Evolutionary conservation across 2,329 filamentous ascomycete genomes (phyloP).

Genomic region (Hypoxylon sp.): DNA sequence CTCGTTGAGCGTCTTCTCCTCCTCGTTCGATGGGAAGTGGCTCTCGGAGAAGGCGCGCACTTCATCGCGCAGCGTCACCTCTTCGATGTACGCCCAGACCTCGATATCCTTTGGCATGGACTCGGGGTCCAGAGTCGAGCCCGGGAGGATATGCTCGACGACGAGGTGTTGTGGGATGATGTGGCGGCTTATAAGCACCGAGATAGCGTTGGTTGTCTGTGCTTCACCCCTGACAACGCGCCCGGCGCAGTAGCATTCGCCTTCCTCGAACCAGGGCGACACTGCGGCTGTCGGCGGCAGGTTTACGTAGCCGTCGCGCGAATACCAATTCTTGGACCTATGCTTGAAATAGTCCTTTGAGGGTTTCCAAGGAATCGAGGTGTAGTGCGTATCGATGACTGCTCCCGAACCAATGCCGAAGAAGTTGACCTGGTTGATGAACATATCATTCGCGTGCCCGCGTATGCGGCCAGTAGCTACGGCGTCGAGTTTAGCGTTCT

Average conservation of each 20-base stretch:
- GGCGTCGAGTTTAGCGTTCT: constrained; percentile 63
- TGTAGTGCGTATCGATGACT: constrained; percentile 70
- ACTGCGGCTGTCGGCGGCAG: constrained; percentile 71
- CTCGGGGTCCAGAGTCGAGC: constrained; percentile 72
- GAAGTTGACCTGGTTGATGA: constrained; percentile 78
- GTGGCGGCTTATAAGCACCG: constrained; percentile 70
- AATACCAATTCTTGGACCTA: constrained; percentile 49
- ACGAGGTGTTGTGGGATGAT: constrained; percentile 79
- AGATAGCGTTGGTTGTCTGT: constrained; percentile 72
- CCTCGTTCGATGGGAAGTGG: constrained; percentile 57
- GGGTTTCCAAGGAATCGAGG: constrained; percentile 70
- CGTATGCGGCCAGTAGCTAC: constrained; percentile 64
- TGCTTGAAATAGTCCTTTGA: constrained; percentile 45
- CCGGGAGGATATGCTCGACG: constrained; percentile 78
- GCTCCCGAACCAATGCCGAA: constrained; percentile 78
- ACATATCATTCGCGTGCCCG: constrained; percentile 59
- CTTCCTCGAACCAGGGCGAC: constrained; percentile 79
- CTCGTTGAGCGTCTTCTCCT: constrained; percentile 52
- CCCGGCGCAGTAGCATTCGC: constrained; percentile 89
- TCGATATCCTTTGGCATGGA: constrained; percentile 78
- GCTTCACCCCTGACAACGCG: constrained; percentile 61
- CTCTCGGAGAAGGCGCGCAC: constrained; percentile 61
- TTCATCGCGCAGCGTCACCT: constrained; percentile 59
- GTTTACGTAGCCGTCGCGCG: constrained; percentile 47
- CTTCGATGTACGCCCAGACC: constrained; percentile 74